Evolutionary conservation across 2,329 filamentous ascomycete species (phyloP).

Genomic region (Trichophyton simii): DNA sequence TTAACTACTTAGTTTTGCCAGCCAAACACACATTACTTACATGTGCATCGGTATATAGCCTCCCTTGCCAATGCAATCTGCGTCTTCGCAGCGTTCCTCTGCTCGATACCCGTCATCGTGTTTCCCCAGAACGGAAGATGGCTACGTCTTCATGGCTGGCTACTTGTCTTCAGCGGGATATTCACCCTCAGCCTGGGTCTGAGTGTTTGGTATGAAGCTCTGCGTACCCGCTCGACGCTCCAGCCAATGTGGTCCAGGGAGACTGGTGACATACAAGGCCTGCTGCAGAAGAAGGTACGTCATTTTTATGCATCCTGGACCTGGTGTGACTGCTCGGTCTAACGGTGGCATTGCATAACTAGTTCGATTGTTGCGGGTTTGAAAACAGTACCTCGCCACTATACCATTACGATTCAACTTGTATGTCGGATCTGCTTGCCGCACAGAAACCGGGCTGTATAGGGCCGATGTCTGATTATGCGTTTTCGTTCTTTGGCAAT

Average conservation of each 20-base stretch:
- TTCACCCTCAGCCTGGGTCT: slow-evolving; percentile 56
- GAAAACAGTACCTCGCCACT: slow-evolving; percentile 57
- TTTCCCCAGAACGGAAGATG: slow-evolving; percentile 53
- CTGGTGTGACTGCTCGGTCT: not conserved
- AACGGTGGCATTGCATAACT: not conserved
- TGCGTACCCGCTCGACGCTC: slow-evolving; percentile 54
- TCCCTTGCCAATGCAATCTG: slow-evolving; percentile 61
- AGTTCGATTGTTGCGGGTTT: slow-evolving; percentile 76
- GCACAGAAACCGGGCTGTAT: slow-evolving; percentile 59
- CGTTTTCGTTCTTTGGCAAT: slow-evolving; percentile 58
- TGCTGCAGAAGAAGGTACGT: slow-evolving; percentile 58
- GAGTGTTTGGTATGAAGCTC: slow-evolving; percentile 59
- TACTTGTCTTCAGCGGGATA: slow-evolving; percentile 48
- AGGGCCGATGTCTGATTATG: slow-evolving; percentile 52
- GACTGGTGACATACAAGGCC: slow-evolving; percentile 45
- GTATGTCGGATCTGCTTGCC: slow-evolving; percentile 57
- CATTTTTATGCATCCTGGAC: not conserved
- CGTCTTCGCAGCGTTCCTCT: slow-evolving; percentile 56
- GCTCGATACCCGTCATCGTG: slow-evolving; percentile 59
- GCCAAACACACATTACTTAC: not conserved
- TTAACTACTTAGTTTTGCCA: not conserved
- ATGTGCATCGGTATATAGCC: slow-evolving; percentile 25
- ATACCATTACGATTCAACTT: slow-evolving; percentile 57
- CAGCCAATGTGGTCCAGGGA: slow-evolving; percentile 49
- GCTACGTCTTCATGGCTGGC: slow-evolving; percentile 57